Conservation (phyloP, 495 filamentous ascomycete species). For the Penicillium chermesinum region DNA sequence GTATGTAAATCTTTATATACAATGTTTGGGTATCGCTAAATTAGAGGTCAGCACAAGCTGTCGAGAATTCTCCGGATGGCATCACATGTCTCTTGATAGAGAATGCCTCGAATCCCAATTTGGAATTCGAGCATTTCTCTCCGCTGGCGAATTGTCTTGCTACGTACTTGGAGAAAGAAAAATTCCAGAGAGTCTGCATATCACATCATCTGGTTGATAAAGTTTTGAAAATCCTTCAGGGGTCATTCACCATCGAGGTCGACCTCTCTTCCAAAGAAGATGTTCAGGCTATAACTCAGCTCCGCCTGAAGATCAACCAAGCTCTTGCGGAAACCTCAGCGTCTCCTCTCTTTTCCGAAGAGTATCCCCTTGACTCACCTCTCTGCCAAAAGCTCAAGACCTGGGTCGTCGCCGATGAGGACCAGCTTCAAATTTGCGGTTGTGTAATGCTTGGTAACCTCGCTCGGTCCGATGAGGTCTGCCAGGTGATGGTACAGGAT, state of each 20-base stretch:
- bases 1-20: conserved; percentile 13
- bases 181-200: conserved; percentile 39
- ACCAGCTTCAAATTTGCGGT: conserved; percentile 64
- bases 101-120: conserved; percentile 22
- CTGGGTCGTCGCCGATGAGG: conserved; percentile 47
- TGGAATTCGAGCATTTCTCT: conserved; percentile 29
- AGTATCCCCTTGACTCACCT: conserved; percentile 44
- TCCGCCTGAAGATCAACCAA: conserved; percentile 51
- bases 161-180: conserved; percentile 34
- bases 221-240: conserved; percentile 28
- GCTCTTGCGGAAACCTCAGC: conserved; percentile 61
- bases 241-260: conserved; percentile 26
- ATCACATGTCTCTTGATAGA: conserved; percentile 35
- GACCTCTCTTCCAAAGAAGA: conserved; percentile 40
- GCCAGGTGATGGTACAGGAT: conserved; percentile 50
- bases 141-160: conserved; percentile 29
- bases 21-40: conserved; percentile 4
- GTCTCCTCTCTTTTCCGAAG: conserved; percentile 47
- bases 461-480: conserved; percentile 63
- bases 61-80: conserved; percentile 36
- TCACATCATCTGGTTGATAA: conserved; percentile 28
- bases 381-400: conserved; percentile 49
- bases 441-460: conserved; percentile 75
- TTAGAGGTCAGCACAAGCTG: conserved; percentile 26
- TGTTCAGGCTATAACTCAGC: conserved; percentile 45